Evolutionary conservation across 1,139 yeast species (phyloP), one percentile per base, ranked within the genome.

Genomic region (Geotrichum candidum): DNA sequence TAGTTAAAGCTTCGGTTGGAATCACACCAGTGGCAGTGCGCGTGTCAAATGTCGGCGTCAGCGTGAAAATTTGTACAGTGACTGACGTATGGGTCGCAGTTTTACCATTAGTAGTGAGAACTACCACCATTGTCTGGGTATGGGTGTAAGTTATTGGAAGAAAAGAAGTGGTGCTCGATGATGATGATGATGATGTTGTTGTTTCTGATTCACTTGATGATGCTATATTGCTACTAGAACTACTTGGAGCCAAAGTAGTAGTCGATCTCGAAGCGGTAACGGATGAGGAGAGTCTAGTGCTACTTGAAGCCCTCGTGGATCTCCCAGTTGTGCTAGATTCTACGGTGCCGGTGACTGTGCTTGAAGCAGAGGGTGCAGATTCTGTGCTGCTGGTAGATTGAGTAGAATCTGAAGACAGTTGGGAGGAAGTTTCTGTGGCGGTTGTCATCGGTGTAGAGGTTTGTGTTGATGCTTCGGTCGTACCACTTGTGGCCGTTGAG

Each of bases 1-100:
- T 53, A 22, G 52, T 22, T 5, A 54, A 52, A 1, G 59, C 52
- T 5, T 58, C 56, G 6, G 63, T 60, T 9, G 61, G 62, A 11
- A 57, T 41, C 15, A 51, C 53, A 10, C 45, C 58, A 10, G 61
- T 33, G 0, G 59, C 56, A 13, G 65, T 58, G n/a, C 60, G 58
- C 22, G 62, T 56, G 45, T 62, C 65, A 56, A 62, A 62, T 1
- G 65, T 60, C 6, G 65, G 65, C 15, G 65, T 62, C 10, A 62
- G 54, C 13, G 65, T 62, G 38, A 56, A 60, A 15, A 7, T 9
- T 4, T 60, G 27, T 1, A 60, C 52, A 3, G 63, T 53, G 22
- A 60, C 54, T 3, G 62, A 59, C 4, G 65, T 62, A 2, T 51
- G 46, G 2, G 65, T 62, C 7, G 63, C 61, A 22, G 61, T 60